These are phyloP conservation scores for Podospora australis DNA, from an alignment of 495 filamentous ascomycete genomes.

Conservation along the genomic window DNA sequence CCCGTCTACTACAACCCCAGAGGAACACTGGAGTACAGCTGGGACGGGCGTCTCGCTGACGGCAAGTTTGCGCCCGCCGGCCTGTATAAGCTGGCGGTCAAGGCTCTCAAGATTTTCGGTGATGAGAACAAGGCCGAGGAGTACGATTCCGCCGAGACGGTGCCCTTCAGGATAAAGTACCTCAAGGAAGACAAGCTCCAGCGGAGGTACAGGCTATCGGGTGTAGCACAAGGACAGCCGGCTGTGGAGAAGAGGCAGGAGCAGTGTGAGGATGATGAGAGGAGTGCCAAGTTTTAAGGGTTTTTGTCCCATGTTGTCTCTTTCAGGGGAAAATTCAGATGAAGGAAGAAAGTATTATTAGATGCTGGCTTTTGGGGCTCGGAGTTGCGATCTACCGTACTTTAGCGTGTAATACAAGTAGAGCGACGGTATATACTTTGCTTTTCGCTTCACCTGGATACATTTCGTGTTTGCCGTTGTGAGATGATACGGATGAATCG, in stretches of 20 bases:
- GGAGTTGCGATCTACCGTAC: background rate
- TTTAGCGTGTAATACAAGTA: background rate
- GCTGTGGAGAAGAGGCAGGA: background rate
- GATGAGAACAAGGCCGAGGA: slow-evolving; percentile 25
- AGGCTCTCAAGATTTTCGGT: slow-evolving; percentile 40
- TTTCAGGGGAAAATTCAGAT: background rate
- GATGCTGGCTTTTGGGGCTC: background rate
- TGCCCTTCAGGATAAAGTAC: slow-evolving; percentile 32
- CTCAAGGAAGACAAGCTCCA: background rate
- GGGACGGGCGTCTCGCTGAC: slow-evolving; percentile 39
- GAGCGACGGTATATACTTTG: too few relatives aligned
- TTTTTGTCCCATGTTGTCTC: too few relatives aligned
- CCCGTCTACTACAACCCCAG: slow-evolving; percentile 36
- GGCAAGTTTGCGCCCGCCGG: slow-evolving; percentile 39
- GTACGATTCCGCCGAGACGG: slow-evolving; percentile 34
- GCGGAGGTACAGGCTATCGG: background rate
- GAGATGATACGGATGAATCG: too few relatives aligned
- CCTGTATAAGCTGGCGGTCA: slow-evolving; percentile 37
- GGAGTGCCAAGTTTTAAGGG: background rate
- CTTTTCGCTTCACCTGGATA: too few relatives aligned
- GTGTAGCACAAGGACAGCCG: too few relatives aligned
- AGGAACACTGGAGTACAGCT: slow-evolving; percentile 24
- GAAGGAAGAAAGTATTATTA: background rate
- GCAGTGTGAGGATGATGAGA: background rate
- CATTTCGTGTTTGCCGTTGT: too few relatives aligned